phyloP scores from a whole-genome alignment of 441 rosid species.

The Corymbia citriodora region DNA sequence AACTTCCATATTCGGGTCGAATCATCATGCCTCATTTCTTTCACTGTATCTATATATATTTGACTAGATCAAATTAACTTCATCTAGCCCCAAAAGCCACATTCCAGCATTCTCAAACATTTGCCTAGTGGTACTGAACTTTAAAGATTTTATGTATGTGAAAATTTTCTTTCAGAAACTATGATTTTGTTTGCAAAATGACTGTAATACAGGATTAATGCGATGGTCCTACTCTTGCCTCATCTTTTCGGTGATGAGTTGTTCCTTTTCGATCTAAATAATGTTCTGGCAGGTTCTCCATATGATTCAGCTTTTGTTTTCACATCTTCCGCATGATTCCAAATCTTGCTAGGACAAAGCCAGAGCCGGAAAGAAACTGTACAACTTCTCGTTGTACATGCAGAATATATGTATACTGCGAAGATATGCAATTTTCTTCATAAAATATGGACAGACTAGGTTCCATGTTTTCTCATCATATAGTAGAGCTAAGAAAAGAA shows the following conservation, averaged over 20 bases:
- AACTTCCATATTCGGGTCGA: background rate
- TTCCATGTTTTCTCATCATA: background rate
- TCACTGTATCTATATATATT: background rate
- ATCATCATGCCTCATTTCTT: background rate
- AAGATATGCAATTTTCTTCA: background rate
- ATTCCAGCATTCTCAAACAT: background rate
- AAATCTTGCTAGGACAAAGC: background rate
- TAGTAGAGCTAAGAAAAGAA: background rate
- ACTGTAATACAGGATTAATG: background rate
- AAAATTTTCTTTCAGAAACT: background rate
- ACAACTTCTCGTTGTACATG: background rate
- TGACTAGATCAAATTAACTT: background rate
- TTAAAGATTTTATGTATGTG: background rate
- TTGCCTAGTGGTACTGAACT: background rate
- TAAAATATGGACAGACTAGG: background rate
- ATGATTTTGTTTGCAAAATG: background rate
- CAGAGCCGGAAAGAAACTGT: background rate
- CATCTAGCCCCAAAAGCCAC: background rate
- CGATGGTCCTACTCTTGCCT: background rate
- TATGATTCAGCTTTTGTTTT: background rate
- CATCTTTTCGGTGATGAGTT: background rate
- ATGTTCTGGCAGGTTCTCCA: background rate
- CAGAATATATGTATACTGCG: background rate
- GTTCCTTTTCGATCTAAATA: background rate
- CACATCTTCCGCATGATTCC: background rate